A percentile compares a stretch with the other conserved stretches of the same genome.
These are phyloP conservation scores for Nakazawaea anatomiae DNA, from an alignment of 805 yeast species.

Conservation along the genomic window DNA sequence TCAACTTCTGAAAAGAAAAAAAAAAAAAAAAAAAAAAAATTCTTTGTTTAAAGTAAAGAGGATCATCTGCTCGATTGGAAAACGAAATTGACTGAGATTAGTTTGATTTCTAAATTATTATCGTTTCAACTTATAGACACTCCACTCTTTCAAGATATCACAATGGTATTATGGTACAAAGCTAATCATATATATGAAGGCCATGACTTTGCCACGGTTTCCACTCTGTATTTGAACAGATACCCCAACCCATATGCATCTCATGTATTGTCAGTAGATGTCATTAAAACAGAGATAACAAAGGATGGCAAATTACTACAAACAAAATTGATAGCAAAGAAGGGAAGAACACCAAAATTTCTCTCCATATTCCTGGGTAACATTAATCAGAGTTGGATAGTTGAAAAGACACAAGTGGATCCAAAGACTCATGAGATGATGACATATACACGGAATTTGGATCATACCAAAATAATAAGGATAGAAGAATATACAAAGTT, in stretches of 20 bases:
- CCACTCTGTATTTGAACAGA: conserved; percentile 70
- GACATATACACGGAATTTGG: conserved; percentile 77
- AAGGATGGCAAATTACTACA: conserved; percentile 59
- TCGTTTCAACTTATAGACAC: too few relatives aligned
- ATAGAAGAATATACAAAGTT: conserved; percentile 75
- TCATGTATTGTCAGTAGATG: conserved; percentile 82
- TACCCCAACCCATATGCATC: conserved; percentile 77
- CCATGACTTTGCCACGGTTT: conserved; percentile 67
- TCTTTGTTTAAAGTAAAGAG: too few relatives aligned
- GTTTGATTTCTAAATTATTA: too few relatives aligned
- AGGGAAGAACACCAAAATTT: conserved; percentile 78
- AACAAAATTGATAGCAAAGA: conserved; percentile 69
- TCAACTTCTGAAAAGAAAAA: too few relatives aligned
- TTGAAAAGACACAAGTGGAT: conserved; percentile 73
- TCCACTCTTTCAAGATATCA: neutral
- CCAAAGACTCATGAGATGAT: conserved; percentile 47
- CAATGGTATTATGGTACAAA: conserved; percentile 61
- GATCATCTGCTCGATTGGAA: too few relatives aligned
- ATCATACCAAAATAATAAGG: conserved; percentile 70
- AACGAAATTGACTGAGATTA: too few relatives aligned
- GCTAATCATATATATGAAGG: conserved; percentile 45
- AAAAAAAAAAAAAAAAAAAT: too few relatives aligned
- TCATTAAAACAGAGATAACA: conserved; percentile 57
- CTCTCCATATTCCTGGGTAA: conserved; percentile 68
- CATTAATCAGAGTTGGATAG: conserved; percentile 69